A percentile compares a stretch with the other conserved stretches of the same genome.
phyloP scores from a whole-genome alignment of 345 rosid genomes.

The Abelmoschus esculentus region DNA sequence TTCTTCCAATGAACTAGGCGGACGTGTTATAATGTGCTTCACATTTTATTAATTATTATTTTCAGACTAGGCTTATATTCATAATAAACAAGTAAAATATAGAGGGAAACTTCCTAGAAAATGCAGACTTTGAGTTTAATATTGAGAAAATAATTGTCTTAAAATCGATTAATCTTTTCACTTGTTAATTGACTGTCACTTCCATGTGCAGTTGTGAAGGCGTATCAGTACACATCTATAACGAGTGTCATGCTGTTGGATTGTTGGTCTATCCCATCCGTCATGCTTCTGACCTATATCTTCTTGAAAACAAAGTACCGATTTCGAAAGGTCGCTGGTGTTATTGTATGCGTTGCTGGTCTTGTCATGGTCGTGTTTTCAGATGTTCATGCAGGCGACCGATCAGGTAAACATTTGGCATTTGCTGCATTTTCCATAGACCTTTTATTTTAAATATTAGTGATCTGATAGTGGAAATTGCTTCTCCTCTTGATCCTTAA shows the following conservation, averaged over 20 bases:
- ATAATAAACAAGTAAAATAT: too few species aligned
- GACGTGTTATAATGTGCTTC: neutral
- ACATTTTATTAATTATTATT: neutral
- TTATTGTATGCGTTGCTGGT: constrained; percentile 66
- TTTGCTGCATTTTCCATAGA: neutral
- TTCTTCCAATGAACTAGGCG: neutral
- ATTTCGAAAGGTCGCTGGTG: constrained; percentile 71
- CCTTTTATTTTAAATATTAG: too few species aligned
- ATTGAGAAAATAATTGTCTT: neutral
- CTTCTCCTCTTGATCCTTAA: too few species aligned
- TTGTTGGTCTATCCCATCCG: constrained; percentile 90
- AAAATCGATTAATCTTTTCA: neutral
- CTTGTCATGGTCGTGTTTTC: constrained; percentile 79
- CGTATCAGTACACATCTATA: constrained; percentile 75
- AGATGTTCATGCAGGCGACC: constrained; percentile 72
- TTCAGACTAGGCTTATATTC: neutral
- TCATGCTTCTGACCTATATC: constrained; percentile 73
- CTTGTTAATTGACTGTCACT: neutral
- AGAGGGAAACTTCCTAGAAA: neutral
- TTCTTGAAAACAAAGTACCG: constrained; percentile 75
- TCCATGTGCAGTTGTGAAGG: constrained; percentile 69
- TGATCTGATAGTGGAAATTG: too few species aligned
- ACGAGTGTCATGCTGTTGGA: constrained; percentile 92
- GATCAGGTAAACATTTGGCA: constrained; percentile 40
- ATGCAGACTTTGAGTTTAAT: neutral